A percentile compares a stretch with the other conserved stretches of the same genome.
These are phyloP conservation scores for Pisolithus orientalis DNA, from an alignment of 768 basidiomycete genomes.

Conservation along the genomic window DNA sequence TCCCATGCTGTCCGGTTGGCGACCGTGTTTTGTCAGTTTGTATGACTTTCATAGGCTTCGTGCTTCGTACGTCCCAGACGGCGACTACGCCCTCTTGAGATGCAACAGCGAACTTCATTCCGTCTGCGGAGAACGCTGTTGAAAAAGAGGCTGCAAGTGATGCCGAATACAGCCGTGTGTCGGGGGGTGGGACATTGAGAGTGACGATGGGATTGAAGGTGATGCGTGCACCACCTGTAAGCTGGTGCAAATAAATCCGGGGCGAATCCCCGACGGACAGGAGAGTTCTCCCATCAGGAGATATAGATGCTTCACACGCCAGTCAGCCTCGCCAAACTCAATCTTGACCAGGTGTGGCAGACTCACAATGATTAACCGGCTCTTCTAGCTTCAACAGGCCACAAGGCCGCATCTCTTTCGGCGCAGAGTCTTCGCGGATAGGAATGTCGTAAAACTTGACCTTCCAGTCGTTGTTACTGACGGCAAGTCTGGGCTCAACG, in stretches of 20 bases:
- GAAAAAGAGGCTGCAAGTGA: slow-evolving; percentile 70
- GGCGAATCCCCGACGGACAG: slow-evolving; percentile 89
- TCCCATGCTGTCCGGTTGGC: slow-evolving; percentile 25
- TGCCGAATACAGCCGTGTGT: slow-evolving; percentile 33
- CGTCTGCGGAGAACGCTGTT: slow-evolving; percentile 71
- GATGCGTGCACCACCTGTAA: slow-evolving; percentile 57
- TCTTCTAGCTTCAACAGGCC: slow-evolving; percentile 57
- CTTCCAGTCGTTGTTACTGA: slow-evolving; percentile 82
- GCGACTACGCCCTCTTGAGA: slow-evolving; percentile 77
- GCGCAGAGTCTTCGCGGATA: slow-evolving; percentile 38
- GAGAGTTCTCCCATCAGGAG: slow-evolving; percentile 80
- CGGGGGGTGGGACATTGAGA: slow-evolving; percentile 59
- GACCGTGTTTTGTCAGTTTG: slow-evolving; percentile 42
- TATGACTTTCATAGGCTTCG: slow-evolving; percentile 62
- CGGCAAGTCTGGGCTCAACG: slow-evolving; percentile 68
- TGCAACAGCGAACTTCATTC: slow-evolving; percentile 75
- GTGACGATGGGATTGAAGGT: slow-evolving; percentile 61
- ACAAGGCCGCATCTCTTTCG: slow-evolving; percentile 40
- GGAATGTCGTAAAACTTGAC: slow-evolving; percentile 79
- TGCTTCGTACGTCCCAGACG: slow-evolving; percentile 78
- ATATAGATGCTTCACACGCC: slow-evolving; percentile 64
- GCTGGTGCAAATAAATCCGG: slow-evolving; percentile 75
- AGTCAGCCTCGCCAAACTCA: slow-evolving; percentile 5
- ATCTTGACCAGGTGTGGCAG: background rate
- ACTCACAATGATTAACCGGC: slow-evolving; percentile 77